Percentiles rank a stretch among this genome's conserved stretches.
Conservation (phyloP, 2,329 filamentous ascomycete genomes). For the Bimuria novae-zelandiae region DNA sequence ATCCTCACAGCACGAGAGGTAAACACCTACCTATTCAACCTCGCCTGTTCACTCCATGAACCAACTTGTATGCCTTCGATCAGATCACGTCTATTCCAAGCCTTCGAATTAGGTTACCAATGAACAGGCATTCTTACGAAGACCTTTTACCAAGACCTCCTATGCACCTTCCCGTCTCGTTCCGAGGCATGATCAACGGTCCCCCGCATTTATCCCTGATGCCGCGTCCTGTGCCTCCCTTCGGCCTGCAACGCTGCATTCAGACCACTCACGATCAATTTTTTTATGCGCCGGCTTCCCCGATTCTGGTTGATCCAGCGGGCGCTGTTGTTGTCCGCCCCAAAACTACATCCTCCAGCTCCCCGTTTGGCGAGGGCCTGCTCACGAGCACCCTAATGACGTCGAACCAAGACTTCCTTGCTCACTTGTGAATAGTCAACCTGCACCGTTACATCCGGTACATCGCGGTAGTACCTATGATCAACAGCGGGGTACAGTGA, state of each 20-base stretch:
- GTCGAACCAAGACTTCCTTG: conserved; percentile 15
- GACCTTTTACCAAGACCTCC: no score
- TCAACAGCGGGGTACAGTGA: conserved; percentile 40
- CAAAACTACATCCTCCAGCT: conserved; percentile 2
- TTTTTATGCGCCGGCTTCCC: background rate
- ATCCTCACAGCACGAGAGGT: no score
- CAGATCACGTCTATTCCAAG: no score
- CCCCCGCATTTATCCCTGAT: conserved; percentile 22
- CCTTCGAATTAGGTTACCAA: no score
- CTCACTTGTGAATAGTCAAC: conserved; percentile 25
- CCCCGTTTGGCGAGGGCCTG: conserved; percentile 3
- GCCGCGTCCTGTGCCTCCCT: conserved; percentile 22
- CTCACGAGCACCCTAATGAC: conserved; percentile 24
- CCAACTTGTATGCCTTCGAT: no score
- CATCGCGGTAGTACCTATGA: conserved; percentile 20
- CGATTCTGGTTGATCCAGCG: background rate
- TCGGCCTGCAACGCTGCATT: conserved; percentile 20
- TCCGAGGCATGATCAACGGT: conserved; percentile 16
- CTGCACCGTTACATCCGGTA: conserved; percentile 29
- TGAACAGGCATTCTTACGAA: background rate
- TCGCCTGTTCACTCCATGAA: no score
- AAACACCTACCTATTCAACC: no score
- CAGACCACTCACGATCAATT: conserved; percentile 12
- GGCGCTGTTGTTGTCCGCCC: background rate
- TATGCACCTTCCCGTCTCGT: conserved; percentile 11